A percentile compares a stretch with the other conserved stretches of the same genome.
These are phyloP conservation scores for Bipolaris zeicola DNA, from an alignment of 2,329 filamentous ascomycete genomes.

Conservation along the genomic window DNA sequence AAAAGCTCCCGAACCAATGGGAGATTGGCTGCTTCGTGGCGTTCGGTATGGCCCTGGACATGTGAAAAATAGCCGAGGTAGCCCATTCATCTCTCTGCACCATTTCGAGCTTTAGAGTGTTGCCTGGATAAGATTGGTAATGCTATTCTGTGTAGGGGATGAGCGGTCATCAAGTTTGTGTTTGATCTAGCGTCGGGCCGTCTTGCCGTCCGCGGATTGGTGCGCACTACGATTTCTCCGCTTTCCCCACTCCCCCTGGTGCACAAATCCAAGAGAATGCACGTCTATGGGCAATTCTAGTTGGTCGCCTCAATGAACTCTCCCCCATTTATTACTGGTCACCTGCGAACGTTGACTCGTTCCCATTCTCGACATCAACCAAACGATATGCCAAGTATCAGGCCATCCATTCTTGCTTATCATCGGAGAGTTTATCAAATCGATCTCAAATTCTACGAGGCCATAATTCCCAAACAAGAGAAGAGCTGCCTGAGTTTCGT, in stretches of 20 bases:
- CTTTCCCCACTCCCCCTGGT: not conserved
- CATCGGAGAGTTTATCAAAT: too few relatives aligned
- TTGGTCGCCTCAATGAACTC: not conserved
- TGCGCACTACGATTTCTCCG: not conserved
- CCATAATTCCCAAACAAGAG: not conserved
- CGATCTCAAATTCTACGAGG: not conserved
- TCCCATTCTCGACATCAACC: not conserved
- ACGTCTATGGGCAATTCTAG: not conserved
- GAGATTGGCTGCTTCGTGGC: not conserved
- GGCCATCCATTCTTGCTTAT: not conserved
- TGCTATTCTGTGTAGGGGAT: not conserved
- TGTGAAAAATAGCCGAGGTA: not conserved
- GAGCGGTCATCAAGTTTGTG: not conserved
- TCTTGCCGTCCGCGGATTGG: slow-evolving; percentile 1
- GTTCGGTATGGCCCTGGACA: too few relatives aligned
- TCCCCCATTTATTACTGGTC: not conserved
- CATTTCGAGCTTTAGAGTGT: not conserved
- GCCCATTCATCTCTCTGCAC: not conserved
- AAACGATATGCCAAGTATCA: not conserved
- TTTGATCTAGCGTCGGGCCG: slow-evolving; percentile 2
- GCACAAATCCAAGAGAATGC: not conserved
- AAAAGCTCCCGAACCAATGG: not conserved
- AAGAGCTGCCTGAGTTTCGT: not conserved
- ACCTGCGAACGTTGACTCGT: not conserved
- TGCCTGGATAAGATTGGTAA: not conserved